phyloP scores from a whole-genome alignment of 257 asterid genomes.

The Solanum sitiens region DNA sequence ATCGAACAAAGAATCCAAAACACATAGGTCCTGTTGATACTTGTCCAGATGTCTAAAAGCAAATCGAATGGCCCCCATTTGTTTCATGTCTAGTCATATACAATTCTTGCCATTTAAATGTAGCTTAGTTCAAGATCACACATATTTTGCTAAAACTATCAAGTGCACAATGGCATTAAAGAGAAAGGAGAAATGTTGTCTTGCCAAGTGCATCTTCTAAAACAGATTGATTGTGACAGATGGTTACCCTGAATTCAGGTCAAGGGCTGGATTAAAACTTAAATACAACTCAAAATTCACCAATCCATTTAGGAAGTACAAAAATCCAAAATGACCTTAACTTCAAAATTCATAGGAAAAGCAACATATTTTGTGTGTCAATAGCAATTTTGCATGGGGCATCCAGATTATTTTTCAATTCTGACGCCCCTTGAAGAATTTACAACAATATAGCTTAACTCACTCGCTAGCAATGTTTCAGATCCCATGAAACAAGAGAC shows the following conservation, averaged over 20 bases:
- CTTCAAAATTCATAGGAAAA: neutral
- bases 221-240: neutral
- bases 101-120: conserved; percentile 7
- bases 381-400: neutral
- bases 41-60: neutral
- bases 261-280: neutral
- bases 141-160: conserved; percentile 6
- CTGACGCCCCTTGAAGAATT: neutral
- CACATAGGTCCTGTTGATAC: neutral
- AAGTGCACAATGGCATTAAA: conserved; percentile 2
- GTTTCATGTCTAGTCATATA: conserved; percentile 5
- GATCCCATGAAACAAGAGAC: neutral
- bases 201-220: conserved; percentile 1
- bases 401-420: neutral
- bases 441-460: neutral
- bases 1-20: neutral
- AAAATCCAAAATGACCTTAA: neutral
- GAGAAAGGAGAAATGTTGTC: conserved; percentile 6
- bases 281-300: neutral
- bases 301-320: neutral
- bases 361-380: neutral
- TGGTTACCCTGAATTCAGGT: neutral
- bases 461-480: neutral
- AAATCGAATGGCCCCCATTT: conserved; percentile 11
- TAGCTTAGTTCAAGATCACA: neutral